Evolutionary conservation across 345 rosid genomes (phyloP), one percentile per base, ranked within the genome.

Genomic region (Eucalyptus globulus): DNA sequence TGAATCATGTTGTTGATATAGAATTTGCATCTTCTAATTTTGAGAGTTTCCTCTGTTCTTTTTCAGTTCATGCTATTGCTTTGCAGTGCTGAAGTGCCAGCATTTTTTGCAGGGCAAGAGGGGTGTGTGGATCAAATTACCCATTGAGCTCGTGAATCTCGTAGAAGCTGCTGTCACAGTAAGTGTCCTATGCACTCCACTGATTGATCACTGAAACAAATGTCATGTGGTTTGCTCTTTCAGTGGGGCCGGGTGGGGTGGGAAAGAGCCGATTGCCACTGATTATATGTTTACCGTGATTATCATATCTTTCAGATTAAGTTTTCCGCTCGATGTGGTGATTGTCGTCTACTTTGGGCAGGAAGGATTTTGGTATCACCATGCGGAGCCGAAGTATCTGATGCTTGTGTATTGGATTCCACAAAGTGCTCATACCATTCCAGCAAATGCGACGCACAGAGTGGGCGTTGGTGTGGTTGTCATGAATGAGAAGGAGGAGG

Each of bases 281-380:
- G 43, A 9, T 69, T 11, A 40, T 40, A 6, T 37, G 47, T 40
- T 34, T 27, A 51, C 87, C 2, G 0, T n/a, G 87, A 49, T 5
- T 0, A 49, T 86, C 15, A 5, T 86, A 6, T 2, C 86, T 49
- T 54, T 86, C 45, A 2, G 60, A 54, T 1, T 45, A 44, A 19
- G 21, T 80, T 87, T 60, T 76, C 27, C 3, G 5, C 47, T 21
- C 8, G 0, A 62, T 47, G 51, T 49, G 31, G 37, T 49, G 60
- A 81, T 16, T 89, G 47, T 83, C 26, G 9, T 87, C 49, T 90
- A 27, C 87, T 37, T 43, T 91, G 92, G 54, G 67, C 94, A 97
- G 99, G 96, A 97, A 92, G 99, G 98, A 88, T 97, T 97, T 89
- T 95, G 95, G 97, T 96, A 91, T 86, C 99, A 97, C 93, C 99